phyloP scores from a whole-genome alignment of 208 protist genomes.

The Angomonas deanei region DNA sequence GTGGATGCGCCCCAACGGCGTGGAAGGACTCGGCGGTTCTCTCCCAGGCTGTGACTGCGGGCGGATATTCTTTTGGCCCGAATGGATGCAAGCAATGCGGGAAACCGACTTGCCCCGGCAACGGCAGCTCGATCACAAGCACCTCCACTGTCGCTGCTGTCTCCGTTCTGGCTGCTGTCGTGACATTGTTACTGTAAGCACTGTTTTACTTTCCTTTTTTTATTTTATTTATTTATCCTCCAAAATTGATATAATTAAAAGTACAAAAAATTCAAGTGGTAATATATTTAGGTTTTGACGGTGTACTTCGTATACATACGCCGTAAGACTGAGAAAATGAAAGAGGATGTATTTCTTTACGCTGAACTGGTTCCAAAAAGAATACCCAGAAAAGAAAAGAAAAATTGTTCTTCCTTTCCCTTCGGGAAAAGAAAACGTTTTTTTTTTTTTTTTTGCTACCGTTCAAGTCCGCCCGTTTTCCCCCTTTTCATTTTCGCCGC shows the following conservation, averaged over 20 bases:
- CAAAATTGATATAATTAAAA: neutral
- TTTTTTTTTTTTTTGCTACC: too few relatives aligned
- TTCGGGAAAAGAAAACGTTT: too few relatives aligned
- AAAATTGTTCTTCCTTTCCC: too few relatives aligned
- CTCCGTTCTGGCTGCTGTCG: neutral
- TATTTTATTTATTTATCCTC: neutral
- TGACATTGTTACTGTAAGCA: neutral
- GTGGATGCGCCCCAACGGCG: slow-evolving; percentile 4
- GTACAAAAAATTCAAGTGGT: too few relatives aligned
- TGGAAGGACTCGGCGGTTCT: slow-evolving; percentile 10
- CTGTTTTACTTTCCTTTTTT: neutral
- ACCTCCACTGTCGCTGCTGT: neutral
- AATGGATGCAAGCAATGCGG: neutral
- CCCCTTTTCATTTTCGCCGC: too few relatives aligned
- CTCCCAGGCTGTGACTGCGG: slow-evolving; percentile 3
- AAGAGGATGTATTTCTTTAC: too few relatives aligned
- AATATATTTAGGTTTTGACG: too few relatives aligned
- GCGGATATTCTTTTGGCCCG: neutral
- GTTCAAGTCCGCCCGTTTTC: too few relatives aligned
- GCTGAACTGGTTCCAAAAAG: too few relatives aligned
- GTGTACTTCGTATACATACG: too few relatives aligned
- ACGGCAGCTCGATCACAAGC: neutral
- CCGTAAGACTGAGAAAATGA: too few relatives aligned
- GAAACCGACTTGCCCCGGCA: neutral
- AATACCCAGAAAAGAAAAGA: too few relatives aligned